Evolutionary conservation across 257 asterid species (phyloP), one percentile per base, ranked within the genome.

Genomic region (Penstemon barbatus): DNA sequence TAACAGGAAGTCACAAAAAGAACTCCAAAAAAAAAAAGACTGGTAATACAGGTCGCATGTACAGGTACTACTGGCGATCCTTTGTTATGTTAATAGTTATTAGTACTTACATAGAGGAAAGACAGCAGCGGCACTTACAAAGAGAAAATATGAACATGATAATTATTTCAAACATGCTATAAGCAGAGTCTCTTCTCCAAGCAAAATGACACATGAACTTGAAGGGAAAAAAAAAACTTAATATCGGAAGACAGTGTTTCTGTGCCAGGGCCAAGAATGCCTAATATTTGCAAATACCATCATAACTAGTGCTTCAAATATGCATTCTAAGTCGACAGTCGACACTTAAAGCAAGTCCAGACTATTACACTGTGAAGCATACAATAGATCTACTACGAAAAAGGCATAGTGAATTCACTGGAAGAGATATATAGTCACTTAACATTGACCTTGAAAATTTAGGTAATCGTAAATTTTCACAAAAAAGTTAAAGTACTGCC

Each of bases 401-500:
- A 45, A 39, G 46, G 55, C 36, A 40, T 10, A 8, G 15, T 19
- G 51, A 55, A 36, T 44, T 48, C 52, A 59, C 48, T 2, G 57
- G 19, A 41, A 0, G 13, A 65, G 7, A 65, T 36, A 7, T 4
- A 57, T 40, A 19, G 19, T 37, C 37, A 45, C 49, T 12, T 51
- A 6, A 73, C 19, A 68, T 15, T 18, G 41, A 8, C 59, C 6
- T 39, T 10, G 45, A 12, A 58, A 37, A 39, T 8, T 51, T 52
- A 65, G 48, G 69, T 43, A 61, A 55, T 40, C 0, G 46, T 66
- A 40, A 64, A 48, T 69, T 58, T 37, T 64, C 52, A 52, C 51
- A 45, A 18, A 56, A 68, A 3, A 70, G 53, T 18, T n/a, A 58
- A 60, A 50, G 54, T 10, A 53, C 58, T 69, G 50, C 63, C 65